Percentiles rank a stretch among this genome's conserved stretches.
Conservation (phyloP, 495 filamentous ascomycete species). For the Collariella sp. region DNA sequence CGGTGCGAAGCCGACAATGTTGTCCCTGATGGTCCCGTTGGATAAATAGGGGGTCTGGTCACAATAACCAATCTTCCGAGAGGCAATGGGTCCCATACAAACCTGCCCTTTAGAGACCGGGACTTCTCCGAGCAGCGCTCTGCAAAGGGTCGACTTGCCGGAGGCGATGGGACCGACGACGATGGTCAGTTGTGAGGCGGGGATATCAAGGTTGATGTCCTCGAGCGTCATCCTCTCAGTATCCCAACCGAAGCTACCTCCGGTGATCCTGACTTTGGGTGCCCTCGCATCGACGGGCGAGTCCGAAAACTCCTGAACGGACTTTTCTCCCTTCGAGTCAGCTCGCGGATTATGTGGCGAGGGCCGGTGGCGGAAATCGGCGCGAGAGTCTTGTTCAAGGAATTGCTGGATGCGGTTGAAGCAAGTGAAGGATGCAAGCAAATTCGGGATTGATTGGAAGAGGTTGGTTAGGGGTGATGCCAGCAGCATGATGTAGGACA, state of each 20-base stretch:
- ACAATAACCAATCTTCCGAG: constrained; percentile 31
- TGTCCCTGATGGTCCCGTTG: constrained; percentile 36
- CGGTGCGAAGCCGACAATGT: constrained; percentile 25
- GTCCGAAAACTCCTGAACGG: neutral
- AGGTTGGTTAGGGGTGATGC: constrained; percentile 46
- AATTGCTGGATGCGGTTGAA: constrained; percentile 47
- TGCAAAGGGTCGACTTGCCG: constrained; percentile 37
- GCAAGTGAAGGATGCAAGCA: constrained; percentile 48
- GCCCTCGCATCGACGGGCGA: neutral
- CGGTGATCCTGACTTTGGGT: constrained; percentile 4
- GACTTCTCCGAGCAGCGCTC: constrained; percentile 28
- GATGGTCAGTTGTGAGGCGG: constrained; percentile 25
- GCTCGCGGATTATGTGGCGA: too few relatives aligned
- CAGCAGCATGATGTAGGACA: constrained; percentile 55
- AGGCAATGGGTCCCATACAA: neutral
- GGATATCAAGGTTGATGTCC: constrained; percentile 31
- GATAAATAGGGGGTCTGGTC: constrained; percentile 36
- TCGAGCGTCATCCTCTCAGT: constrained; percentile 27
- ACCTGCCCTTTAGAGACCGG: constrained; percentile 24
- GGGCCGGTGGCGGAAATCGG: constrained; percentile 14
- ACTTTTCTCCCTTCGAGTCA: neutral
- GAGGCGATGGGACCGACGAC: constrained; percentile 36
- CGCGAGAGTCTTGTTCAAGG: constrained; percentile 11
- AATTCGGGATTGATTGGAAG: constrained; percentile 48
- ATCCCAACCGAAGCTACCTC: constrained; percentile 37